Evolutionary conservation across 2,329 filamentous ascomycete species (phyloP), one percentile per base, ranked within the genome.

Genomic region (Monascus ruber): DNA sequence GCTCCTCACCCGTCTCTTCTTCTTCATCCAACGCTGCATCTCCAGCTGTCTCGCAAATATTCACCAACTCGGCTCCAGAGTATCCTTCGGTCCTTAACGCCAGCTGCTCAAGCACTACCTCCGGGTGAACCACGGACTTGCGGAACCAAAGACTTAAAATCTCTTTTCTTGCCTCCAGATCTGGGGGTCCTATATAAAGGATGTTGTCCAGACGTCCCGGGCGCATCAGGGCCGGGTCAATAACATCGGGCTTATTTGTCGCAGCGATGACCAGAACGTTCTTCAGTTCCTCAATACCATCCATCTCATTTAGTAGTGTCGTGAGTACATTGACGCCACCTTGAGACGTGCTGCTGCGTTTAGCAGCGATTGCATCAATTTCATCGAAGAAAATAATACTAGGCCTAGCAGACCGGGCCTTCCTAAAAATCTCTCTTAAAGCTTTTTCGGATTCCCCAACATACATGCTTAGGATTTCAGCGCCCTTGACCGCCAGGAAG

Each of bases 381-480:
- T 96, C 88, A 58, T 96, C 88, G 49, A 95, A 94, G 71, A 95
- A 96, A 52, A 96, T 87, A 62, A 95, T 89, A 57, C 84, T 87
- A 0, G 89, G 89, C 37, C 81, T 79, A 6, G 87, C 88, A n/a
- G 82, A 80, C 33, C 83, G 74, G 1, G 89, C 89, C 50, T 88
- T 84, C 38, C 81, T 75, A 58, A 96, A 95, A 1, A 95, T 77
- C 40, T 86, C 83, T 31, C 89, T 79, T 33, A 95, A 75, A 5
- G 83, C 81, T 7, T 86, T 78, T 64, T 96, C 89, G 2, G 87
- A 89, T 60, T 96, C 89, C 44, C 89, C 89, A 11, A 96, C 88
- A 62, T 95, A 96, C 85, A 94, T 94, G 64, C 87, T 93, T 43
- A 94, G 79, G 8, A 95, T 75, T 62, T 95, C 89, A 29, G 86